Conservation (phyloP, 2,329 filamentous ascomycete genomes). For the Apiospora marii region DNA sequence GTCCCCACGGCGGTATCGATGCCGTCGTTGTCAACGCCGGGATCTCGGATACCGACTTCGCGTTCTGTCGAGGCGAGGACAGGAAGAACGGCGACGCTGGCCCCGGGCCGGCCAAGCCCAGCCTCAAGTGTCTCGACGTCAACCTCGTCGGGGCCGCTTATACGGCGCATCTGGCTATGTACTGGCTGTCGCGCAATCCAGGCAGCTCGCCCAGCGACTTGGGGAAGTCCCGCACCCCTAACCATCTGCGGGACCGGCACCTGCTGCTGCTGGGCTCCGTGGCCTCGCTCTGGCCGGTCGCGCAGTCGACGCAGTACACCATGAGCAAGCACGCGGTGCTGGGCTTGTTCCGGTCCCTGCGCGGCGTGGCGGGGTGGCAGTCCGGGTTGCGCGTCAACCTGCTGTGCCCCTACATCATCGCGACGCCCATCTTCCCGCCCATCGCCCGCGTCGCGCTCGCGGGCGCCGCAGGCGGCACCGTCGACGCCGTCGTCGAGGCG, state of each 20-base stretch:
- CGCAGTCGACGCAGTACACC: not conserved
- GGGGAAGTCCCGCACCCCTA: not conserved
- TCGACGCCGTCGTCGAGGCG: conserved; percentile 1
- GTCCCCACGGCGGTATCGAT: not conserved
- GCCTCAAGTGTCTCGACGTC: not conserved
- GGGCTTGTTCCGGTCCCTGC: not conserved
- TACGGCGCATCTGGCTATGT: not conserved
- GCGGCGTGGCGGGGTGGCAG: not conserved
- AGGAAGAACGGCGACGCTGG: not conserved
- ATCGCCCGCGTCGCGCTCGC: not conserved
- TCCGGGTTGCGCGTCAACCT: not conserved
- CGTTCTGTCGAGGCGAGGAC: not conserved
- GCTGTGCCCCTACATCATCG: conserved; percentile 7
- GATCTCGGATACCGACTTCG: not conserved
- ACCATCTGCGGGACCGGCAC: not conserved
- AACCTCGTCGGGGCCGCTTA: not conserved
- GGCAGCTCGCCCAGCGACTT: not conserved
- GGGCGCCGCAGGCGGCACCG: not conserved
- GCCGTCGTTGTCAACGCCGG: not conserved
- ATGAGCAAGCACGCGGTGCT: conserved; percentile 7
- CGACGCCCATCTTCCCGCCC: not conserved
- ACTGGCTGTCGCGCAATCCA: not conserved
- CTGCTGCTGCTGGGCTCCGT: not conserved
- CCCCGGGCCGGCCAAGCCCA: not conserved
- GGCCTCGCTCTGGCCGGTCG: not conserved